Evolutionary conservation across 306 rosid species (phyloP).

Genomic region (Glycyrrhiza uralensis): DNA sequence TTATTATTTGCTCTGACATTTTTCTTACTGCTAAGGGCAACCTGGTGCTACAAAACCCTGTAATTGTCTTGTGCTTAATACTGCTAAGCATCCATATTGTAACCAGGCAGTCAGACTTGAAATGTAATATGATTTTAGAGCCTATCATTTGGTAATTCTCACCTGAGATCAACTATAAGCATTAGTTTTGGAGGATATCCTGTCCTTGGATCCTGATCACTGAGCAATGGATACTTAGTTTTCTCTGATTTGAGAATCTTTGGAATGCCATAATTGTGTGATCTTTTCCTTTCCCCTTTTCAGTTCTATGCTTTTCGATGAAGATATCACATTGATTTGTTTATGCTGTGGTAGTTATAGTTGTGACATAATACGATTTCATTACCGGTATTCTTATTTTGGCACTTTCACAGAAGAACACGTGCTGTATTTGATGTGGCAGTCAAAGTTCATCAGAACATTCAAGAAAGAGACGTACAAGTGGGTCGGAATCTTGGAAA

Average conservation of each 20-base stretch:
- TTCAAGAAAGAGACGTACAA: constrained; percentile 85
- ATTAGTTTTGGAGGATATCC: not conserved
- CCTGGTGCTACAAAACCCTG: not conserved
- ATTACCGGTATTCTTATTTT: not conserved
- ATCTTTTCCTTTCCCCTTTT: not conserved
- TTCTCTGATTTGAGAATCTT: not conserved
- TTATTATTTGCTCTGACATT: not conserved
- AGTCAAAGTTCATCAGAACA: constrained; percentile 54
- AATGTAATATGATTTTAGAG: not conserved
- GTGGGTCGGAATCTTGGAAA: constrained; percentile 84
- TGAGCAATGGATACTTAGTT: not conserved
- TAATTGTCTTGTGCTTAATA: no score
- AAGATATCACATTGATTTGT: not conserved
- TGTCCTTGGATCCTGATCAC: not conserved
- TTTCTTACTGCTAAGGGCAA: not conserved
- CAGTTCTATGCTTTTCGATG: no score
- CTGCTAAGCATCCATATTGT: not conserved
- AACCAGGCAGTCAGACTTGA: not conserved
- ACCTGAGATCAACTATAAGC: not conserved
- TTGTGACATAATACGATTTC: not conserved
- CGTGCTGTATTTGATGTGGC: constrained; percentile 72
- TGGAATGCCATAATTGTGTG: not conserved
- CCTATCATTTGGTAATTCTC: not conserved
- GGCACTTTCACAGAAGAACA: constrained; percentile 52
- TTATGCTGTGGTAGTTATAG: not conserved